phyloP scores from a whole-genome alignment of 2,329 filamentous ascomycete genomes.

The Hypoxylon sp. region DNA sequence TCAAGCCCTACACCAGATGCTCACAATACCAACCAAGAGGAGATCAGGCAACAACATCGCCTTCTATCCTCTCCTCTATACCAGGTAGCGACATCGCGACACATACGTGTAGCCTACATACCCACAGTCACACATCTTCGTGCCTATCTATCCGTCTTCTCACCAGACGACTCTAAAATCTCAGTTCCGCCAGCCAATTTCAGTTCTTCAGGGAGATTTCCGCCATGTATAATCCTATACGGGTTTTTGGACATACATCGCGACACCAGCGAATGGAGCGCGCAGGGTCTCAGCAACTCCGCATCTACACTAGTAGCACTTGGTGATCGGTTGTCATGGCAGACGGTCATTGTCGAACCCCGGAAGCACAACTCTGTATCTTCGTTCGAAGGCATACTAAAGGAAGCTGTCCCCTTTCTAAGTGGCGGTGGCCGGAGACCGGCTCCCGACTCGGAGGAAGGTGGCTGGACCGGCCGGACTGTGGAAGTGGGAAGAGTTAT shows the following conservation, averaged over 20 bases:
- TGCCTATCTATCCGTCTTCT: slow-evolving; percentile 77
- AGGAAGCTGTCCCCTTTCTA: slow-evolving; percentile 72
- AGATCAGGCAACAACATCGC: slow-evolving; percentile 54
- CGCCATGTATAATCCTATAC: slow-evolving; percentile 72
- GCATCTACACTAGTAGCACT: slow-evolving; percentile 75
- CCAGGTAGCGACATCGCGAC: slow-evolving; percentile 76
- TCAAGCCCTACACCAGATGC: slow-evolving; percentile 37
- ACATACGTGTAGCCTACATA: slow-evolving; percentile 79
- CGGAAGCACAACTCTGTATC: slow-evolving; percentile 29
- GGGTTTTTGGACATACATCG: slow-evolving; percentile 76
- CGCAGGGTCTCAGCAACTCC: slow-evolving; percentile 77
- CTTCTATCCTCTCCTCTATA: slow-evolving; percentile 77
- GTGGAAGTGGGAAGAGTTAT: slow-evolving; percentile 71
- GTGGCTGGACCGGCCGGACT: slow-evolving; percentile 70
- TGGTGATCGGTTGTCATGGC: slow-evolving; percentile 63
- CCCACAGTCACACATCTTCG: slow-evolving; percentile 83
- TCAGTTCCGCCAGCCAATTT: slow-evolving; percentile 56
- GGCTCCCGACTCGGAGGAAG: slow-evolving; percentile 62
- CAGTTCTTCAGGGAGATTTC: slow-evolving; percentile 13
- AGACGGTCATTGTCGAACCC: slow-evolving; percentile 65
- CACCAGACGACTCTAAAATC: slow-evolving; percentile 56
- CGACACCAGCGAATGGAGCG: slow-evolving; percentile 80
- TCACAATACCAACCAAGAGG: slow-evolving; percentile 23
- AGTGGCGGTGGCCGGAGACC: slow-evolving; percentile 67
- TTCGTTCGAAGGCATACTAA: slow-evolving; percentile 59